Evolutionary conservation across 345 rosid genomes (phyloP).

Genomic region (Erysimum cheiranthoides): DNA sequence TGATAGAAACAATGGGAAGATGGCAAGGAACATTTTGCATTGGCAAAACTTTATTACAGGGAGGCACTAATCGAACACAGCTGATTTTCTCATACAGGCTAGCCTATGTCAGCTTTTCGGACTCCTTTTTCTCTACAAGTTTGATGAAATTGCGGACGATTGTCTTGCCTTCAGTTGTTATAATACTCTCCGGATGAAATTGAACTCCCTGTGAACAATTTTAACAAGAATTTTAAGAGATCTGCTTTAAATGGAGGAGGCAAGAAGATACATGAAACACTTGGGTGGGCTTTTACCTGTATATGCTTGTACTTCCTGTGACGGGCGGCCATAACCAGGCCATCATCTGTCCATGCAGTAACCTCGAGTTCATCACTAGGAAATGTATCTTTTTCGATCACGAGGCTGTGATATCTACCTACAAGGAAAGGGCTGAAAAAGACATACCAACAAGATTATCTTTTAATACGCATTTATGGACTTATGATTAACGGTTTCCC

Average conservation of each 20-base stretch:
- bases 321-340: constrained; percentile 92
- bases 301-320: constrained; percentile 79
- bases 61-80: background rate
- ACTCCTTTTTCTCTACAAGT: constrained; percentile 61
- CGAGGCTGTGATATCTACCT: constrained; percentile 93
- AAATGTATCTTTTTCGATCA: constrained; percentile 82
- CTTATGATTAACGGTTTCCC: background rate
- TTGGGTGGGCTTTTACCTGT: constrained; percentile 57
- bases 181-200: constrained; percentile 97
- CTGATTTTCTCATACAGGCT: background rate
- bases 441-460: constrained; percentile 7
- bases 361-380: constrained; percentile 76
- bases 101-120: constrained; percentile 53
- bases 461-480: background rate
- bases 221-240: constrained; percentile 17
- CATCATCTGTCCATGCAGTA: constrained; percentile 97
- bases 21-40: constrained; percentile 20
- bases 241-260: background rate
- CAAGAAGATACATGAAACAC: constrained; percentile 12
- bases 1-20: background rate
- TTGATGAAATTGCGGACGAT: constrained; percentile 80
- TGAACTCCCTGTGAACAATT: constrained; percentile 75
- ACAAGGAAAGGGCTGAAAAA: constrained; percentile 80
- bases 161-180: constrained; percentile 75
- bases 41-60: constrained; percentile 25